Evolutionary conservation across 768 basidiomycete genomes (phyloP).

Genomic region (Lentinula edodes): DNA sequence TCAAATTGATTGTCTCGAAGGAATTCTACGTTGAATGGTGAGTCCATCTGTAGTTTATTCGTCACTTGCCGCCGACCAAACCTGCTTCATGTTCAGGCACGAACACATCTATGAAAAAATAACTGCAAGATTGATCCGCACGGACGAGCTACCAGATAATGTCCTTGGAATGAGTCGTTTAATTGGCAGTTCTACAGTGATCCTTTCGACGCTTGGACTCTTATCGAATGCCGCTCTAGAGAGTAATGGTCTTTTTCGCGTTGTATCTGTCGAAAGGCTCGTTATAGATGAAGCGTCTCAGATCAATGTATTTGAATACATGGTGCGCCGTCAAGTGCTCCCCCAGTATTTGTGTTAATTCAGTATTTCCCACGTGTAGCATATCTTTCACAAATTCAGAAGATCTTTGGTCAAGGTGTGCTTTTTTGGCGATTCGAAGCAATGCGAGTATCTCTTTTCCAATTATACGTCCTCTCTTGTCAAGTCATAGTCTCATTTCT

Average conservation of each 20-base stretch:
- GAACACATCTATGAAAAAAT: slow-evolving; percentile 40
- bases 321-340: slow-evolving; percentile 27
- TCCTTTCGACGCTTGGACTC: slow-evolving; percentile 47
- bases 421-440: slow-evolving; percentile 51
- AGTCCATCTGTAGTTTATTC: not conserved
- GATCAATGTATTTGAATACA: slow-evolving; percentile 40
- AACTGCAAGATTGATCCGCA: slow-evolving; percentile 27
- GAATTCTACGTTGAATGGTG: slow-evolving; percentile 46
- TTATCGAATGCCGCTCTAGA: slow-evolving; percentile 39
- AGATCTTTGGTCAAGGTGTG: slow-evolving; percentile 33
- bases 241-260: slow-evolving; percentile 22
- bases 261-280: slow-evolving; percentile 38
- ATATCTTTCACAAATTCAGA: slow-evolving; percentile 36
- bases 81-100: slow-evolving; percentile 38
- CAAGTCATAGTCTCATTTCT: not conserved
- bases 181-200: slow-evolving; percentile 25
- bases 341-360: too few relatives aligned
- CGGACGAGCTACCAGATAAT: slow-evolving; percentile 34
- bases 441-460: slow-evolving; percentile 29
- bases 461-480: not conserved
- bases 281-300: slow-evolving; percentile 57
- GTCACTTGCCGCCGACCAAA: slow-evolving; percentile 30
- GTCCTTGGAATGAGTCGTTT: slow-evolving; percentile 15
- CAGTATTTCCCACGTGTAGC: slow-evolving; percentile 21
- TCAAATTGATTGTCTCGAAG: slow-evolving; percentile 39